Conservation (phyloP, 306 rosid genomes). For the Mucuna pruriens region DNA sequence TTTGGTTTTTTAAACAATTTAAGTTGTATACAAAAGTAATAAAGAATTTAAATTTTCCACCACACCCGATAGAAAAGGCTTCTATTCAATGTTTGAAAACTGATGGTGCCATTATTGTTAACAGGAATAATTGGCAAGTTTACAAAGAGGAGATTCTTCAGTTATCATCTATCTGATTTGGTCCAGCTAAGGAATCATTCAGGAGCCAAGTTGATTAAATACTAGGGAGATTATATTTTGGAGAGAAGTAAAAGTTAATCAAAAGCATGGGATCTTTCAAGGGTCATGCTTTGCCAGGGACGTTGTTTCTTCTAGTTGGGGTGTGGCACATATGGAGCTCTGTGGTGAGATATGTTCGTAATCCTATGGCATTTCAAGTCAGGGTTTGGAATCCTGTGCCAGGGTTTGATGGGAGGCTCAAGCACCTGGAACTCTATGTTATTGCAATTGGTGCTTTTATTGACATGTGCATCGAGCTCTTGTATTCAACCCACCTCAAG, state of each 20-base stretch:
- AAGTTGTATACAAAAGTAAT: constrained; percentile 12
- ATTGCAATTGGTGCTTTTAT: constrained; percentile 75
- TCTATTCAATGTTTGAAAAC: constrained; percentile 32
- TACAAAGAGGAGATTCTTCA: constrained; percentile 23
- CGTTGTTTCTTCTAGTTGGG: constrained; percentile 87
- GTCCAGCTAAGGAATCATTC: constrained; percentile 27
- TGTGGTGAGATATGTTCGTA: constrained; percentile 60
- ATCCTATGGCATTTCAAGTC: constrained; percentile 63
- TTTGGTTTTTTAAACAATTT: neutral
- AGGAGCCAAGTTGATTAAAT: constrained; percentile 19
- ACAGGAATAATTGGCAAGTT: constrained; percentile 31
- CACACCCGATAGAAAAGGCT: constrained; percentile 23
- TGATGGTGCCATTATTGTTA: constrained; percentile 24
- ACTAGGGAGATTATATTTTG: neutral
- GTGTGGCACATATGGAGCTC: constrained; percentile 91
- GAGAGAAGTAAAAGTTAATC: constrained; percentile 17
- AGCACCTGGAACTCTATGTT: constrained; percentile 84
- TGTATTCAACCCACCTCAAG: constrained; percentile 90
- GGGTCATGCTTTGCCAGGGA: constrained; percentile 96
- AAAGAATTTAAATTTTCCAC: neutral
- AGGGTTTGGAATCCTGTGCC: constrained; percentile 82
- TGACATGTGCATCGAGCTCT: constrained; percentile 89
- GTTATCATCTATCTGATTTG: constrained; percentile 33
- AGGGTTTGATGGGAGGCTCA: constrained; percentile 82
- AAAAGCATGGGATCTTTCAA: constrained; percentile 87